Base-by-base conservation (phyloP, 2,329 filamentous ascomycete species). In the Colletotrichum karsti region DNA sequence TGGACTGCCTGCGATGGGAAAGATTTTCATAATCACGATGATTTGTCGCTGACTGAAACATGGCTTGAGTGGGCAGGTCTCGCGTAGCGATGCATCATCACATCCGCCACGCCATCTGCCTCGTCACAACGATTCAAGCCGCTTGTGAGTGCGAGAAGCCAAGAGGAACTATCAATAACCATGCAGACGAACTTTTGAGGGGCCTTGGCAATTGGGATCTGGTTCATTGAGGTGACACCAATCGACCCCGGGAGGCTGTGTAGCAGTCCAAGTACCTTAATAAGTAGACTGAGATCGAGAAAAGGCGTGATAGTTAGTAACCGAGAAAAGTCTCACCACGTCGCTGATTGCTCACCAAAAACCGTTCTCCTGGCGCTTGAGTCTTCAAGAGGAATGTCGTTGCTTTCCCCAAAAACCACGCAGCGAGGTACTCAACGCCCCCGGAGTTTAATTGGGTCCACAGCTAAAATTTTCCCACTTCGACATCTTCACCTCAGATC, bases 401-500 rank as follows among this genome's bases (percentile, higher is more conserved):
- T 44, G 39, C 26, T 20, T 20, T 13, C 26, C 20, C n/a, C 28
- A 46, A 26, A n/a, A 33, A 13, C 28, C 39, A 46, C 18, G 24
- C 26, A 26, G 24, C 5, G 8, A 24, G n/a, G 51, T 33, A n/a
- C 24, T 30, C 42, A 39, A 51, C 51, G 30, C 26, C 58, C 26
- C 35, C 51, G 15, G 20, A 18, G 51, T 59, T 46, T 20, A 57
- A 54, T 20, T 48, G 65, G 60, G 53, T 30, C 59, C 46, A 12
- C 7, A 13, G 8, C 20, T 54, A 46, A 64, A 68, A 42, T 68
- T 68, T 68, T 68, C 54, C 65, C 65, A 30, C 60, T 63, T 64
- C 65, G 65, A 68, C 65, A 68, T 68, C 60, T 64, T 59, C 51
- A 35, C 65, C 60, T 68, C 37, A 22, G 60, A 68, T 68, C 53